Evolutionary conservation across 1,284 basidiomycete species (phyloP), one percentile per base, ranked within the genome.

Genomic region (Austroboletus novae-zelandiae): DNA sequence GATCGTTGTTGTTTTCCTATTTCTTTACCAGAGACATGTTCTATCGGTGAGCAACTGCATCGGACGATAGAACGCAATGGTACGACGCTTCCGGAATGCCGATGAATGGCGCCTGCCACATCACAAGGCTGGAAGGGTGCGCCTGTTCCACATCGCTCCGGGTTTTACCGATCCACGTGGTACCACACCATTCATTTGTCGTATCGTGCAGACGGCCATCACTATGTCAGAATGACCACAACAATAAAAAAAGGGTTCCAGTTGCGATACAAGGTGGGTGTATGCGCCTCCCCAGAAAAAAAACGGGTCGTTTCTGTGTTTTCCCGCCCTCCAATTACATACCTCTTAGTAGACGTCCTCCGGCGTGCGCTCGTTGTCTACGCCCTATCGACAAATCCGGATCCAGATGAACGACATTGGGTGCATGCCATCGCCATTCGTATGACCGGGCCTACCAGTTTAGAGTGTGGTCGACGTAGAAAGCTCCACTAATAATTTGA

Each of bases 401-500:
- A 20, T 37, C 34, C n/a, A 23, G 30, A 11, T 35, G 20, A 14
- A 8, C n/a, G 17, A 46, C 25, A 40, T 36, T 4, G 2, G 34
- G 30, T 29, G 43, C 6, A 14, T 57, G 9, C 3, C 20, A n/a
- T 18, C 23, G 35, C 27, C n/a, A 2, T 17, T 17, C 17, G 13
- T 8, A 0, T 25, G 20, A 18, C n/a, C 4, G 9, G 14, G 23
- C n/a, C 23, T 34, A 15, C 10, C 10, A 35, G 17, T 30, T 45
- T 40, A 25, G 17, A 34, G 11, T 35, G 15, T 4, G 6, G 25
- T 32, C 34, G 14, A 42, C 29, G 20, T 15, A 30, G 5, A 15
- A 31, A 36, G 3, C 7, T 32, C 47, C 23, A 41, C 20, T 44
- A 56, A 50, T 50, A 52, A 46, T 48, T 17, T n/a, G 36, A 65